Evolutionary conservation across 148 eudicot genomes (phyloP).

Genomic region (Rheum nobile): DNA sequence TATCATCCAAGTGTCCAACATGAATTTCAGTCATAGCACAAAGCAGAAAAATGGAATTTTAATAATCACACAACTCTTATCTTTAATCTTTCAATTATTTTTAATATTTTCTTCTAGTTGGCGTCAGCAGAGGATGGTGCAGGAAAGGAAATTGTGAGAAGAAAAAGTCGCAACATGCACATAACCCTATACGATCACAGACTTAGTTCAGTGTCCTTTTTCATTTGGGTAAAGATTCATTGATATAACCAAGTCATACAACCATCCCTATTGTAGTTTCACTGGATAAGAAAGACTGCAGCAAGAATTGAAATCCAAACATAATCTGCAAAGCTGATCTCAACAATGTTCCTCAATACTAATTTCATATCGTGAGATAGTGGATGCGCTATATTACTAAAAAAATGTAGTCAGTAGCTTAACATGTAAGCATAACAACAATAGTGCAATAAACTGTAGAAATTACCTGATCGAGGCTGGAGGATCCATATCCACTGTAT

Average conservation of each 20-base stretch:
- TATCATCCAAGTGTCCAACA: neutral
- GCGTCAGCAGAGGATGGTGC: neutral
- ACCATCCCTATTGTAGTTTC: neutral
- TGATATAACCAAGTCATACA: neutral
- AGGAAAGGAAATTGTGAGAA: neutral
- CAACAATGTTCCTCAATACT: neutral
- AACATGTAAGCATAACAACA: neutral
- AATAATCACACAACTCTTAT: neutral
- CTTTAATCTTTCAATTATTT: neutral
- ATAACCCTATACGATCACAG: neutral
- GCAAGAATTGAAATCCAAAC: neutral
- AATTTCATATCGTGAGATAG: neutral
- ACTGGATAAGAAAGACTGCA: neutral
- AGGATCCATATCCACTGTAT: conserved; percentile 79
- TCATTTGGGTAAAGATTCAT: neutral
- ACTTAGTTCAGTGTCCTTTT: neutral
- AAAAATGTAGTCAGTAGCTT: neutral
- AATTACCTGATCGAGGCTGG: conserved; percentile 72
- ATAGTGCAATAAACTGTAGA: neutral
- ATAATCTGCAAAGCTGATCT: neutral
- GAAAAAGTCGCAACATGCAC: neutral
- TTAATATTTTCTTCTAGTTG: neutral
- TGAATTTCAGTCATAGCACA: neutral
- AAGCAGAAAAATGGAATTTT: neutral
- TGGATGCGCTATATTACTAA: neutral